phyloP scores from a whole-genome alignment of 306 rosid genomes.

The Boehmeria nivea region DNA sequence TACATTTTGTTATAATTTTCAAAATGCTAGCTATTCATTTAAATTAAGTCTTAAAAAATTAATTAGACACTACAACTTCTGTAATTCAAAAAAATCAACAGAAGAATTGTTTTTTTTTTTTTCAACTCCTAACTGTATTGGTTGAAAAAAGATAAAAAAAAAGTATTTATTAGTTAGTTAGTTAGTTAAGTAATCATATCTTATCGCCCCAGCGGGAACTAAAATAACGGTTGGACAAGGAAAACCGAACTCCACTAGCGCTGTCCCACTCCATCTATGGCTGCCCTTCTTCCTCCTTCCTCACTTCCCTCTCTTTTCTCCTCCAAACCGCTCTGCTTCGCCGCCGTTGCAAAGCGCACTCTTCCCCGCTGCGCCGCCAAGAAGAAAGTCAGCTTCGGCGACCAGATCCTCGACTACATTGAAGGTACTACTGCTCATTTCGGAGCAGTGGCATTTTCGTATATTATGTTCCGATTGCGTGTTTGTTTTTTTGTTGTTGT shows the following conservation, averaged over 20 bases:
- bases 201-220: constrained; percentile 43
- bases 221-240: constrained; percentile 44
- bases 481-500: constrained; percentile 2
- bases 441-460: not conserved
- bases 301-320: constrained; percentile 13
- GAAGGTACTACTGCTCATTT: constrained; percentile 44
- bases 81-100: no score
- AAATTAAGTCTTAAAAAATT: no score
- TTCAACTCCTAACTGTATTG: no score
- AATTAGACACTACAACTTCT: no score
- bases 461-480: not conserved
- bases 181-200: not conserved
- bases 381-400: constrained; percentile 67
- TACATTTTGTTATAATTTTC: no score
- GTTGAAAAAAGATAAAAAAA: no score
- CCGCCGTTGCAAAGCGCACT: constrained; percentile 14
- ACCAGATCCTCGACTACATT: constrained; percentile 90
- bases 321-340: constrained; percentile 21
- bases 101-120: no score
- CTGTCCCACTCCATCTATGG: constrained; percentile 37
- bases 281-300: constrained; percentile 33
- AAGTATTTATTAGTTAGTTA: no score
- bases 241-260: not conserved
- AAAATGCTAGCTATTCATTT: no score
- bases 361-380: constrained; percentile 55